These are phyloP conservation scores for Monosporascus sp. DNA, from an alignment of 2,329 filamentous ascomycete genomes.

Conservation along the genomic window DNA sequence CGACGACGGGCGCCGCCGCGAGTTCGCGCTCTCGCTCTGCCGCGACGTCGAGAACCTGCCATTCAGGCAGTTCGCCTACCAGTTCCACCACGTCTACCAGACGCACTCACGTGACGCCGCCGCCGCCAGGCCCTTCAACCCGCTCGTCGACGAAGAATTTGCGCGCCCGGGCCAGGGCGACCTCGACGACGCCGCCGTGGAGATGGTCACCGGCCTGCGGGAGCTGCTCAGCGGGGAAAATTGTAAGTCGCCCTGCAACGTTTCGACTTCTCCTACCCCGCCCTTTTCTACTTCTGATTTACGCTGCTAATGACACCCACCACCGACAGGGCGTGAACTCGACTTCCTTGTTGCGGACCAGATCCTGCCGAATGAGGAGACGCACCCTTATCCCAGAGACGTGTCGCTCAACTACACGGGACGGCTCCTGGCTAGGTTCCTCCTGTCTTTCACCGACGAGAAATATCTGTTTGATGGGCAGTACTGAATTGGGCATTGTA, in stretches of 20 bases:
- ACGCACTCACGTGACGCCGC: constrained; percentile 46
- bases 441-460: constrained; percentile 49
- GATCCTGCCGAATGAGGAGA: constrained; percentile 38
- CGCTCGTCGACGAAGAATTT: constrained; percentile 41
- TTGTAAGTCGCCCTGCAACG: constrained; percentile 32
- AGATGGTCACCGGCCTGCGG: constrained; percentile 41
- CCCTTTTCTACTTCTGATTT: background rate
- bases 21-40: constrained; percentile 41
- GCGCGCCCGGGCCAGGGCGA: constrained; percentile 32
- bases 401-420: constrained; percentile 47
- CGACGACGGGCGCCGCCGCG: constrained; percentile 29
- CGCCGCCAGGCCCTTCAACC: constrained; percentile 48
- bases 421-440: constrained; percentile 46
- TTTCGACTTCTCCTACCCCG: background rate
- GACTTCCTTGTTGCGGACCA: constrained; percentile 42
- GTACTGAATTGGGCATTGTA: constrained; percentile 10
- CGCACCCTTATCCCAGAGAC: constrained; percentile 41
- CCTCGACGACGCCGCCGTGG: constrained; percentile 39
- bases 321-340: constrained; percentile 30
- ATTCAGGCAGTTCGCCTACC: constrained; percentile 54
- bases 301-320: constrained; percentile 7
- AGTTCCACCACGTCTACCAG: constrained; percentile 56
- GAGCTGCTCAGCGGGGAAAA: constrained; percentile 36
- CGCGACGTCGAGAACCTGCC: constrained; percentile 52
- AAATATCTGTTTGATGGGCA: constrained; percentile 39